Evolutionary conservation across 1,139 yeast species (phyloP), one percentile per base, ranked within the genome.

Genomic region (Kluyveromyces sp.): DNA sequence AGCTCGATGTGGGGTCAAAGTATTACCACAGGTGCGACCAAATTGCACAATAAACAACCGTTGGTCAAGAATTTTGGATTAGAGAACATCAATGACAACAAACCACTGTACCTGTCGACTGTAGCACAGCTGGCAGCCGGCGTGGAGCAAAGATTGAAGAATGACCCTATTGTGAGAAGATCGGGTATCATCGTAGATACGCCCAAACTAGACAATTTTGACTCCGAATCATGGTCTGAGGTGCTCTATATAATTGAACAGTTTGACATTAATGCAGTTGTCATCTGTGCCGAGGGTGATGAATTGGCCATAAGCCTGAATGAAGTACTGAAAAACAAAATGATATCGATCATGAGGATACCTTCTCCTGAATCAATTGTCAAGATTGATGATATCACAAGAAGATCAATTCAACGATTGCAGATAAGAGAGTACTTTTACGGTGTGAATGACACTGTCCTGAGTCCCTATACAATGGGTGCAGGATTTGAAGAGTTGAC

Each of bases 371-470:
- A 54, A 42, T 64, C 63, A n/a, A 53, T 75, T 42, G 85, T 85
- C 6, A 88, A 84, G 39, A 71, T 78, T 25, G 94, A 84, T 49
- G 94, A 83, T 41, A 68, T 77, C 15, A 86, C 70, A 58, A 69
- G 74, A 40, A 73, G 97, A 56, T 77, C 81, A 39, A 49, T 74
- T 22, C 97, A 92, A 61, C 85, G 88, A 55, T 75, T 77, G 41
- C 70, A 83, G 3, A 86, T 92, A 44, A 79, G 80, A 57, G 94
- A 88, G 57, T 94, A 92, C 61, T 94, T 94, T 57, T 87, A 94
- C 58, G 98, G 98, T 1, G 76, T 77, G 13, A 38, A 47, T 4
- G 73, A 73, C 43, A 76, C 78, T 7, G 78, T 82, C 3, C 69
- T 94, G 42, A 83, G 94, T 4, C 98, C 99, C 1, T 80, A 74